A percentile compares a stretch with the other conserved stretches of the same genome.
Evolutionary conservation across 208 protist genomes (phyloP).

Genomic region (Trypanosoma avium): DNA sequence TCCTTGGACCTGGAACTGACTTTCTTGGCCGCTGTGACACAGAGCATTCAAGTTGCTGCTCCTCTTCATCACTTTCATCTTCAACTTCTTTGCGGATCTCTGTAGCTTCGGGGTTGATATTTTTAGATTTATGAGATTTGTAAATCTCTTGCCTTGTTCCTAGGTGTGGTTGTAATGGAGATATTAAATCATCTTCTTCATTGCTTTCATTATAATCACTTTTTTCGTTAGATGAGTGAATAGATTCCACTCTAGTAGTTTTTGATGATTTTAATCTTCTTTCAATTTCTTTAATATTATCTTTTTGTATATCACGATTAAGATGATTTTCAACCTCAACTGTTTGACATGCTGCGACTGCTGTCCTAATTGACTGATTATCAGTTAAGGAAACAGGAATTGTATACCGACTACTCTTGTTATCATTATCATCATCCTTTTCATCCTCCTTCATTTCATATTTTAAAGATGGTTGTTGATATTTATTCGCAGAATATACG

Average conservation of each 20-base stretch:
- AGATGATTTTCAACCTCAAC: too few species aligned
- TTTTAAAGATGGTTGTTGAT: too few species aligned
- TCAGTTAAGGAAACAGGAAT: too few species aligned
- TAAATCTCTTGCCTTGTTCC: slow-evolving; percentile 18
- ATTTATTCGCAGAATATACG: not conserved
- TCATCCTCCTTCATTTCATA: too few species aligned
- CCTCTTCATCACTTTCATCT: not conserved
- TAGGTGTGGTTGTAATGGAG: slow-evolving; percentile 15
- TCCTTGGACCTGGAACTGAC: not conserved
- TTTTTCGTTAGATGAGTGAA: not conserved
- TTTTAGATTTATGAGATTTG: not conserved
- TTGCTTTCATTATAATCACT: not conserved
- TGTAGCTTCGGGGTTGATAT: not conserved
- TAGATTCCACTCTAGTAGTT: too few species aligned
- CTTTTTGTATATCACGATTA: too few species aligned
- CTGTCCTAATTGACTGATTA: too few species aligned
- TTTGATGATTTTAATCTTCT: not conserved
- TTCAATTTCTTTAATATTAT: not conserved
- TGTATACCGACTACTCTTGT: too few species aligned
- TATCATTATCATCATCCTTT: not conserved
- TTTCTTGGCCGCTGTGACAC: not conserved
- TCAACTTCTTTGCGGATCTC: slow-evolving; percentile 1
- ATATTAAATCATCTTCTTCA: slow-evolving; percentile 21
- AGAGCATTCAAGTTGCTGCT: not conserved
- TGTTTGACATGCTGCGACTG: too few species aligned